phyloP scores from a whole-genome alignment of 139 green algal species.

The Closterium sp. region DNA sequence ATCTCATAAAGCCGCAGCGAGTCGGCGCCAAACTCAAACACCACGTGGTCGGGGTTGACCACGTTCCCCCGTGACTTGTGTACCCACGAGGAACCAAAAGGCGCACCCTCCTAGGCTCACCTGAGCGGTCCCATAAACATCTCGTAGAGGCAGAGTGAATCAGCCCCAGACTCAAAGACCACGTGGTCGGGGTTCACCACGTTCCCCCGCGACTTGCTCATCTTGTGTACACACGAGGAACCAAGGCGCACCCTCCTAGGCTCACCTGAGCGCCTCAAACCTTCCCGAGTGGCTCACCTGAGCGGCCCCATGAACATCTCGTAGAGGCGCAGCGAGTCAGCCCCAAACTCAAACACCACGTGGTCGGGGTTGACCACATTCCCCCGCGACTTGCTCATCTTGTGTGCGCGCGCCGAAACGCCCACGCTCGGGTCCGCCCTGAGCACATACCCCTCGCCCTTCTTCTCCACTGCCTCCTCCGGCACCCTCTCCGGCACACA shows the following conservation, averaged over 20 bases:
- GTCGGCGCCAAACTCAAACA: slow-evolving; percentile 87
- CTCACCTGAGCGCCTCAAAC: neutral
- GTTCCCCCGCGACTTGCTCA: slow-evolving; percentile 95
- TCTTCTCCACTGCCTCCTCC: slow-evolving; percentile 60
- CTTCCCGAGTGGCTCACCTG: slow-evolving; percentile 21
- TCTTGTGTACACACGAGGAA: slow-evolving; percentile 84
- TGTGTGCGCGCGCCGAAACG: slow-evolving; percentile 82
- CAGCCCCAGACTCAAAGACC: slow-evolving; percentile 82
- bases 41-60: slow-evolving; percentile 97
- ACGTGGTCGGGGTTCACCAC: slow-evolving; percentile 98
- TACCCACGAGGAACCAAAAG: too few species aligned
- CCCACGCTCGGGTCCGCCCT: slow-evolving; percentile 22
- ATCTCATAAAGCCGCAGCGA: slow-evolving; percentile 87
- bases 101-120: too few species aligned
- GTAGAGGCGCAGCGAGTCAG: slow-evolving; percentile 94
- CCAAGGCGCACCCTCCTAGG: too few species aligned
- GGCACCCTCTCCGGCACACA: slow-evolving; percentile 37
- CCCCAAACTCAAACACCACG: slow-evolving; percentile 86
- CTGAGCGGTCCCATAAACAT: slow-evolving; percentile 99
- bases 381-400: slow-evolving; percentile 96
- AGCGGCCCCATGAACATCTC: slow-evolving; percentile 99
- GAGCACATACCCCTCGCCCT: slow-evolving; percentile 63
- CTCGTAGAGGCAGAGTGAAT: slow-evolving; percentile 97
- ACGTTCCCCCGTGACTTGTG: slow-evolving; percentile 97
- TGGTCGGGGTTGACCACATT: slow-evolving; percentile 99